These are phyloP conservation scores for Stylosanthes scabra DNA, from an alignment of 331 rosid genomes.

Conservation along the genomic window DNA sequence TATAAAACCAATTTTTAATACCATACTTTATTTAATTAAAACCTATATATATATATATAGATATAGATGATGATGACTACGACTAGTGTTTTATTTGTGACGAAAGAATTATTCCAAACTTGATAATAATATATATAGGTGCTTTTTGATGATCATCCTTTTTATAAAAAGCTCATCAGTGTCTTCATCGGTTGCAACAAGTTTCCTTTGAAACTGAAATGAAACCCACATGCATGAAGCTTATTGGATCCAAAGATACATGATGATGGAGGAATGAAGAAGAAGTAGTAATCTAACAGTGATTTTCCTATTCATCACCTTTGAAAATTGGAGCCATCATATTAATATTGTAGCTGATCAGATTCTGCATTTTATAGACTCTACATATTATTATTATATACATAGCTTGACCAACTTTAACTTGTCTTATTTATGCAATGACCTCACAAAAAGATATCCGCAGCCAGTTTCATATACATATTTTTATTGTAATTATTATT, in stretches of 20 bases:
- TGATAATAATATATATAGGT: not conserved
- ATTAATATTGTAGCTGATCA: not conserved
- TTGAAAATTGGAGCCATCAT: conserved; percentile 9
- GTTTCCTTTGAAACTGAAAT: conserved; percentile 30
- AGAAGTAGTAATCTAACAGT: not conserved
- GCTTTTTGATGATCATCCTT: conserved; percentile 50
- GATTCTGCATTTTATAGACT: conserved; percentile 19
- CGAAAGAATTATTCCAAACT: conserved; percentile 52
- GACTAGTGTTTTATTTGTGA: too few relatives aligned
- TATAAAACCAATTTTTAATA: too few relatives aligned
- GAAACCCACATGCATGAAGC: conserved; percentile 35
- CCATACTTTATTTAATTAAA: not conserved
- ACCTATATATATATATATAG: conserved; percentile 29
- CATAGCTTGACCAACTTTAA: conserved; percentile 11
- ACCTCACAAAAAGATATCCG: conserved; percentile 15
- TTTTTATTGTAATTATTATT: too few relatives aligned
- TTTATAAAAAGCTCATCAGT: conserved; percentile 42
- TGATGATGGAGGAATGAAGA: too few relatives aligned
- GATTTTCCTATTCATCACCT: conserved; percentile 41
- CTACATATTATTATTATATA: not conserved
- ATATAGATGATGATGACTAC: not conserved
- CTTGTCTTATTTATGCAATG: not conserved
- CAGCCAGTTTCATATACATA: not conserved
- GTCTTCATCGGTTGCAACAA: conserved; percentile 41
- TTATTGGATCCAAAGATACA: conserved; percentile 27